Conservation (phyloP, 148 eudicot species). For the Pouteria glomerata region DNA sequence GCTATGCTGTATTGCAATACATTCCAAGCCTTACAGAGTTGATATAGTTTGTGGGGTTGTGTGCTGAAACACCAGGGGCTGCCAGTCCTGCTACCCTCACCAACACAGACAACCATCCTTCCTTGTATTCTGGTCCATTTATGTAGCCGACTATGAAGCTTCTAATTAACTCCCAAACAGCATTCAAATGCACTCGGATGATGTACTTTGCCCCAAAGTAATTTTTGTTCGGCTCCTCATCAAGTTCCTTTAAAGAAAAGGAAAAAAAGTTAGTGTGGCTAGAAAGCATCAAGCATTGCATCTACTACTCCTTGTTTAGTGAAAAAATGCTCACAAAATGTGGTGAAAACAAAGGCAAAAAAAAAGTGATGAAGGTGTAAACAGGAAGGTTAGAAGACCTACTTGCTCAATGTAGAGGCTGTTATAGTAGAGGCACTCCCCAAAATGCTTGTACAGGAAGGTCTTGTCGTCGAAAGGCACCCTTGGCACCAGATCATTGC, state of each 20-base stretch:
- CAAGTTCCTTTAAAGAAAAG: conserved; percentile 36
- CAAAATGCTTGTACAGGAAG: conserved; percentile 57
- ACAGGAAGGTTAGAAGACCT: conserved; percentile 4
- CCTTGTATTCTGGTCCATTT: conserved; percentile 56
- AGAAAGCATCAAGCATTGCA: not conserved
- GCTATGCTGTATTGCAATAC: no score
- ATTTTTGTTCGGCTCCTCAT: conserved; percentile 74
- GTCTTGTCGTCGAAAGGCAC: conserved; percentile 52
- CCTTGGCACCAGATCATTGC: conserved; percentile 59
- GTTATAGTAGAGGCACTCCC: conserved; percentile 45
- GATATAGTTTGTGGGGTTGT: conserved; percentile 65
- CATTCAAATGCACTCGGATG: conserved; percentile 52
- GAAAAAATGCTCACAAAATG: not conserved
- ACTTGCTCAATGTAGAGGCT: conserved; percentile 46
- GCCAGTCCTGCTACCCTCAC: conserved; percentile 45
- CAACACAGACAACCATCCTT: conserved; percentile 47
- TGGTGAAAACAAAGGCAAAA: not conserved
- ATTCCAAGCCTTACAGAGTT: conserved; percentile 69
- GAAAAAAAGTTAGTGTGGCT: not conserved
- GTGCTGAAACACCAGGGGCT: conserved; percentile 71
- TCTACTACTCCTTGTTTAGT: not conserved
- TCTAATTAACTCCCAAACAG: conserved; percentile 74
- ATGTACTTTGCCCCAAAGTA: conserved; percentile 44
- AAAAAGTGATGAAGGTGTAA: not conserved
- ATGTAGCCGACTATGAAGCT: conserved; percentile 40